phyloP scores from a whole-genome alignment of 2,329 filamentous ascomycete species.

The Arthrobotrys musiformis region DNA sequence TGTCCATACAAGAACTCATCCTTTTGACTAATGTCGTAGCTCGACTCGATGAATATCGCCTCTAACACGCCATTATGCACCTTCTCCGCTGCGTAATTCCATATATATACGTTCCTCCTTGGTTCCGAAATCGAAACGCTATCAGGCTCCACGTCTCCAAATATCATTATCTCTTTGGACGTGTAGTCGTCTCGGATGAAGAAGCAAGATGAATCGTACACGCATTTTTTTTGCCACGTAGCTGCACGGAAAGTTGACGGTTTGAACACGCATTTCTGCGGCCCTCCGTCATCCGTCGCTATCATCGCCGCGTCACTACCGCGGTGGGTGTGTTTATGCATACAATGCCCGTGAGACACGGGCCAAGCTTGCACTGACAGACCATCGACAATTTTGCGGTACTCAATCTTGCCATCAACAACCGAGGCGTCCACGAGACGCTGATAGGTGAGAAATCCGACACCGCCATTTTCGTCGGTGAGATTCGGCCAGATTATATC shows the following conservation, averaged over 20 bases:
- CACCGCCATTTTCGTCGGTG: constrained; percentile 93
- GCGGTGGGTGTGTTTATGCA: constrained; percentile 76
- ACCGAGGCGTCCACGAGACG: constrained; percentile 89
- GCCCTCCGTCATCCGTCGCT: constrained; percentile 11
- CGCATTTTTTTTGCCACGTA: constrained; percentile 69
- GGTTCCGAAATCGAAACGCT: constrained; percentile 80
- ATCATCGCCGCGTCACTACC: constrained; percentile 65
- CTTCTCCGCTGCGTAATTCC: constrained; percentile 88
- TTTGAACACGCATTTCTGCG: constrained; percentile 35
- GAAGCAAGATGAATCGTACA: constrained; percentile 89
- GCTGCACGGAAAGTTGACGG: constrained; percentile 50
- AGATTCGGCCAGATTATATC: constrained; percentile 98
- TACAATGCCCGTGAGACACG: constrained; percentile 90
- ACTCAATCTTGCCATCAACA: constrained; percentile 75
- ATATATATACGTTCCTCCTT: constrained; percentile 83
- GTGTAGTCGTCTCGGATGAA: constrained; percentile 83
- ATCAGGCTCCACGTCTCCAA: constrained; percentile 88
- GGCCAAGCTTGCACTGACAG: constrained; percentile 88
- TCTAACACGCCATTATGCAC: constrained; percentile 76
- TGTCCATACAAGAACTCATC: constrained; percentile 88
- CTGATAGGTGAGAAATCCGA: constrained; percentile 89
- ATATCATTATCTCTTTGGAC: constrained; percentile 84
- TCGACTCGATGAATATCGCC: constrained; percentile 95
- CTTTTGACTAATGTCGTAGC: constrained; percentile 82
- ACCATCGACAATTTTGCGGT: constrained; percentile 87